Conservation (phyloP, 1,284 basidiomycete species). For the Puccinia polysora region DNA sequence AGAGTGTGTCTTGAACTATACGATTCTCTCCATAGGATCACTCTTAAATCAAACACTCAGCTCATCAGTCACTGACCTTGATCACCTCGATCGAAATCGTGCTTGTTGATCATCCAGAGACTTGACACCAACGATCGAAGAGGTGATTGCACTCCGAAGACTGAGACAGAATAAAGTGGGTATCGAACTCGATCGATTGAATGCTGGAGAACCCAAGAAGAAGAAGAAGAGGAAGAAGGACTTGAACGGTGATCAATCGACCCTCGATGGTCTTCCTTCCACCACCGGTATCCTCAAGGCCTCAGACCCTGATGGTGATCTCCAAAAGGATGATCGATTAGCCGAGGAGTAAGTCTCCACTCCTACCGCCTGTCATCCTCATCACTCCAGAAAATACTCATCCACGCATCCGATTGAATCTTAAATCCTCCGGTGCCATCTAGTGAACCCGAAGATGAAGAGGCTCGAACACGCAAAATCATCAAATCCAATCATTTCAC, state of each 20-base stretch:
- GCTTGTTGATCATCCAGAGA: too few relatives aligned
- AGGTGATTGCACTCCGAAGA: constrained; percentile 77
- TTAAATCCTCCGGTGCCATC: not conserved
- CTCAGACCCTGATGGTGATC: constrained; percentile 56
- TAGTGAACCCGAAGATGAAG: constrained; percentile 37
- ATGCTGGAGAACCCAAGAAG: constrained; percentile 73
- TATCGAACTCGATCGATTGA: constrained; percentile 78
- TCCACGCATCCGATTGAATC: not conserved
- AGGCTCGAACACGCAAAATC: constrained; percentile 58
- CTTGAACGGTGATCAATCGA: constrained; percentile 44
- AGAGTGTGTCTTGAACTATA: too few relatives aligned
- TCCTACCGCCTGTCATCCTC: constrained; percentile 36
- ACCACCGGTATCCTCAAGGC: constrained; percentile 16
- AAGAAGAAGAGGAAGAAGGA: constrained; percentile 59
- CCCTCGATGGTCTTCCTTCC: not conserved
- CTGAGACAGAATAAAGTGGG: constrained; percentile 69
- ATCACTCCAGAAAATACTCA: not conserved
- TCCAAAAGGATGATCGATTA: constrained; percentile 54
- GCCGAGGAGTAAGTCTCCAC: constrained; percentile 59
- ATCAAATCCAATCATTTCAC: constrained; percentile 90
- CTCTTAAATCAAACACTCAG: too few relatives aligned
- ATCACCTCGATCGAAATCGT: too few relatives aligned
- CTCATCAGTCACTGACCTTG: too few relatives aligned
- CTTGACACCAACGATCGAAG: constrained; percentile 59
- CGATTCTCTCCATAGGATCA: too few relatives aligned